Evolutionary conservation across 345 rosid genomes (phyloP).

Genomic region (Brassica carinata): DNA sequence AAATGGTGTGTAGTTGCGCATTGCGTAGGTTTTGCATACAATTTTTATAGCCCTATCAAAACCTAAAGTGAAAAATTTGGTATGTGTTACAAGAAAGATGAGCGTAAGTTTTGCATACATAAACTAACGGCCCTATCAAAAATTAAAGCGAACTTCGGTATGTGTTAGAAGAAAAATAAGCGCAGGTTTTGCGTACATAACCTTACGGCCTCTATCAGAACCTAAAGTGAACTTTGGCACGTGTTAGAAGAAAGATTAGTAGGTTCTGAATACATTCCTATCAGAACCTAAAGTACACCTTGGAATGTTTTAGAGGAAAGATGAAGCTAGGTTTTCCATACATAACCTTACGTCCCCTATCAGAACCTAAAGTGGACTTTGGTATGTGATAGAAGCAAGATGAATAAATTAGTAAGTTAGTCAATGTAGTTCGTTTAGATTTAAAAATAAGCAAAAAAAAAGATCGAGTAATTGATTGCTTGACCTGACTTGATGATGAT

Average conservation of each 20-base stretch:
- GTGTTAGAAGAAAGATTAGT: not conserved
- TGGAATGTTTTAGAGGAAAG: not conserved
- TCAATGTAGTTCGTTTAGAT: not conserved
- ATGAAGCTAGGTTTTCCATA: not conserved
- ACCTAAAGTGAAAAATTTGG: not conserved
- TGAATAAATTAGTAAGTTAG: not conserved
- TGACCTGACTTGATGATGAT: conserved; percentile 34
- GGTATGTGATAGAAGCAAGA: not conserved
- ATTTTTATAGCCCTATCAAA: not conserved
- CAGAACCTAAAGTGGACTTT: not conserved
- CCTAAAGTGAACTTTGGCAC: not conserved
- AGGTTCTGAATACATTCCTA: not conserved
- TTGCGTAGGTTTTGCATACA: not conserved
- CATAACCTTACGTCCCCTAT: not conserved
- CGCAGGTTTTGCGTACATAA: not conserved
- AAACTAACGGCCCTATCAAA: not conserved
- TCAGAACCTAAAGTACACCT: not conserved
- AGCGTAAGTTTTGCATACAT: not conserved
- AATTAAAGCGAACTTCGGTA: not conserved
- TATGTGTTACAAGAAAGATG: not conserved
- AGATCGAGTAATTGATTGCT: not conserved
- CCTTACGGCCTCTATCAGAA: not conserved
- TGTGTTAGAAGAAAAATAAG: not conserved
- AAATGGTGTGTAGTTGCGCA: not conserved
- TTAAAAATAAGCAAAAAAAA: not conserved